Percentiles rank a stretch among this genome's conserved stretches.
phyloP scores from a whole-genome alignment of 2,329 filamentous ascomycete genomes.

The Stachybotrys elegans region DNA sequence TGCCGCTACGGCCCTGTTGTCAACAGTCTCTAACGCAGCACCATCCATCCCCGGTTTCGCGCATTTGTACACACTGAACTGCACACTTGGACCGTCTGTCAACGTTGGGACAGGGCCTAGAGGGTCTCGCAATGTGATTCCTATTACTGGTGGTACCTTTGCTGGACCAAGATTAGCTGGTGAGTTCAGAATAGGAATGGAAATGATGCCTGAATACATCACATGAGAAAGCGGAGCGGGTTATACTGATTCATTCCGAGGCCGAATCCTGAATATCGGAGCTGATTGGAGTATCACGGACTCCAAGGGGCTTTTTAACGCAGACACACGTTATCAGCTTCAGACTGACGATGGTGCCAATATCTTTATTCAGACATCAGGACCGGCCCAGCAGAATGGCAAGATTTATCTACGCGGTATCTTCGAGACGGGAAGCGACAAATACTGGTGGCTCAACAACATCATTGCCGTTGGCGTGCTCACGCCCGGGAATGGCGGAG shows the following conservation, averaged over 20 bases:
- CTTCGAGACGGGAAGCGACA: slow-evolving; percentile 28
- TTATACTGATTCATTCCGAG: not conserved
- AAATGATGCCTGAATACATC: not conserved
- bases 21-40: no score
- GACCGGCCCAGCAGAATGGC: slow-evolving; percentile 28
- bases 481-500: not conserved
- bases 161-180: slow-evolving; percentile 27
- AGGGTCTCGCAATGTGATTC: slow-evolving; percentile 13
- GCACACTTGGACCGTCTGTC: not conserved
- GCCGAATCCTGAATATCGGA: slow-evolving; percentile 13
- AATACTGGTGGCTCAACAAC: slow-evolving; percentile 32
- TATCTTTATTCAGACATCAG: slow-evolving; percentile 30
- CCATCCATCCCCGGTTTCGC: no score
- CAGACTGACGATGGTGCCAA: slow-evolving; percentile 30
- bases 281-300: slow-evolving; percentile 32
- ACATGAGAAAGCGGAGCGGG: not conserved
- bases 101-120: not conserved
- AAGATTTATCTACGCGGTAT: slow-evolving; percentile 17
- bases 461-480: slow-evolving; percentile 21
- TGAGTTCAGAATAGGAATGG: slow-evolving; percentile 16
- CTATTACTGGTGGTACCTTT: slow-evolving; percentile 30
- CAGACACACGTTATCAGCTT: slow-evolving; percentile 32
- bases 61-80: slow-evolving; percentile 2
- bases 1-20: no score
- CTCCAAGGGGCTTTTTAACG: slow-evolving; percentile 28